Evolutionary conservation across 1,284 basidiomycete genomes (phyloP).

Genomic region (Marasmius sp.): DNA sequence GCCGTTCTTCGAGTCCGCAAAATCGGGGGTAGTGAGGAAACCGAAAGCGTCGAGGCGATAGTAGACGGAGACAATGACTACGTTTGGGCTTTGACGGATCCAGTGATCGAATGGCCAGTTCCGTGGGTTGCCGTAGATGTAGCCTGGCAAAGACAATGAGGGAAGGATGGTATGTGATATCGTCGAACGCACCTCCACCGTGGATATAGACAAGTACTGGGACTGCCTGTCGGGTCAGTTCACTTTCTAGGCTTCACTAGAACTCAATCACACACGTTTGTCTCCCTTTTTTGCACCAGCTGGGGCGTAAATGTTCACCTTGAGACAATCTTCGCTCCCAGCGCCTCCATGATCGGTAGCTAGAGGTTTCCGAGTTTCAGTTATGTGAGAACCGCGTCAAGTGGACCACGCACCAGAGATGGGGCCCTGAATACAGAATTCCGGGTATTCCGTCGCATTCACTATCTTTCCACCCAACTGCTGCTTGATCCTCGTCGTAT

Average conservation of each 20-base stretch:
- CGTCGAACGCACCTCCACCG: slow-evolving; percentile 47
- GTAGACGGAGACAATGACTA: slow-evolving; percentile 54
- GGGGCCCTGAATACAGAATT: slow-evolving; percentile 58
- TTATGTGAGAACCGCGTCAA: background rate
- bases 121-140: slow-evolving; percentile 55
- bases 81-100: slow-evolving; percentile 49
- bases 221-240: slow-evolving; percentile 5
- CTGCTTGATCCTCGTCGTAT: slow-evolving; percentile 36
- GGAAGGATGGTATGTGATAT: slow-evolving; percentile 10
- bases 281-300: slow-evolving; percentile 38
- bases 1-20: slow-evolving; percentile 37
- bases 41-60: slow-evolving; percentile 57
- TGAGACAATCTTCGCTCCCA: slow-evolving; percentile 60
- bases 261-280: slow-evolving; percentile 32
- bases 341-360: slow-evolving; percentile 56
- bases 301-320: slow-evolving; percentile 55
- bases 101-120: slow-evolving; percentile 57
- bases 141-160: slow-evolving; percentile 33
- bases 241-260: background rate
- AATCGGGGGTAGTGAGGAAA: slow-evolving; percentile 47
- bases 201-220: slow-evolving; percentile 58
- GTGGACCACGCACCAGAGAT: slow-evolving; percentile 37
- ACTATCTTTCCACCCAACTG: slow-evolving; percentile 36
- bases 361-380: slow-evolving; percentile 13
- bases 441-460: slow-evolving; percentile 48